Base-by-base conservation (phyloP, 2,329 filamentous ascomycete species). In the Fusarium anguioides region DNA sequence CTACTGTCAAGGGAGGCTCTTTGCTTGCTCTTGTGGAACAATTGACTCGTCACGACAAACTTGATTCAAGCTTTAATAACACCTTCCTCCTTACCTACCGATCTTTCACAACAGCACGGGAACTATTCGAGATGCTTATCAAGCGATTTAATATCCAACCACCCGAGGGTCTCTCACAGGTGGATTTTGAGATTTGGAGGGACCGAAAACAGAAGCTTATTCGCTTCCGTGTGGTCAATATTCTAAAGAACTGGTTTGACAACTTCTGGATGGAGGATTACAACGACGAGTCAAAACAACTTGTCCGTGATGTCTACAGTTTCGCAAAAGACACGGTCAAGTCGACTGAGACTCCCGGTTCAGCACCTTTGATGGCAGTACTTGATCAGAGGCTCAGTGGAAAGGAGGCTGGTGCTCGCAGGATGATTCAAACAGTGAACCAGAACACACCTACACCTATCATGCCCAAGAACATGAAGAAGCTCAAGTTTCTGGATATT, bases 381-480 rank as follows among this genome's bases (percentile, higher is more conserved):
- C 86, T 99, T 44, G 94, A 98, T 75, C 93, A 97, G 78, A 88
- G 96, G 35, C 84, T 97, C 67, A 90, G 88, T 64, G 95, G 96
- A 58, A 94, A 96, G 75, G 96, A 98, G 69, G 91, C 91, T 17
- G 90, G 92, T 20, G 91, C 90, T 11, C 94, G 96, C 75, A 89
- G 93, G 31, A 86, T 99, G 76, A 90, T 99, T 18, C 89, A 96
- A 65, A 98, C 94, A 1, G 83, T 96, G 66, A 95, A 89, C 75
- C 90, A 90, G 72, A 90, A 92, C 65, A 91, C 92, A 2, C 95
- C 96, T 6, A 83, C 91, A 33, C 93, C 96, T 2, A 97, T 98
- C 75, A 89, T 97, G 77, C 96, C 96, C 3, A 97, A 97, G 85
- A 97, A 98, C 78, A 97, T 99, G 94, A 97, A 96, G 86, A 99